Percentiles rank a stretch among this genome's conserved stretches.
phyloP scores from a whole-genome alignment of 164 flowering plant species.

The Berberis vulgaris region DNA sequence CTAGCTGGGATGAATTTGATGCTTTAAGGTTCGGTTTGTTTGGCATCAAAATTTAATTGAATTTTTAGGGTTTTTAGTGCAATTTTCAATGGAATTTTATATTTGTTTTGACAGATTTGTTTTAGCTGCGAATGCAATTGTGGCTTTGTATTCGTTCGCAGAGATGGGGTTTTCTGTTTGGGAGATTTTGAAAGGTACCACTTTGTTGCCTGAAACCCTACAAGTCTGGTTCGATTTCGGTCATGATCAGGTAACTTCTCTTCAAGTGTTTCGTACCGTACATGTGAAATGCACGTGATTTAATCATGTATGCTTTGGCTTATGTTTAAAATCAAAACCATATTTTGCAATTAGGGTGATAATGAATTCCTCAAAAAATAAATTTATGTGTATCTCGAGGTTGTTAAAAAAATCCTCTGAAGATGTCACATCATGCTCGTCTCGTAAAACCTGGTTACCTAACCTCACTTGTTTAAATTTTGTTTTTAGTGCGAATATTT shows the following conservation, averaged over 20 bases:
- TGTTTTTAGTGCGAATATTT: no score
- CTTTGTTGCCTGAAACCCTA: conserved; percentile 51
- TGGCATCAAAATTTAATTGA: background rate
- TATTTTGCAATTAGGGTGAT: no score
- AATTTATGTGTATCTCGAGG: no score
- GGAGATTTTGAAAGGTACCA: conserved; percentile 65
- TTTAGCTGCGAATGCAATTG: conserved; percentile 56
- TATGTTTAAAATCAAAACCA: no score
- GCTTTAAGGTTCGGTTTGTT: conserved; percentile 50
- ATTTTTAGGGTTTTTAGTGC: background rate
- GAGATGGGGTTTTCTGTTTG: conserved; percentile 64
- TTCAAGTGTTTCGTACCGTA: background rate
- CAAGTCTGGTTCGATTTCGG: conserved; percentile 95
- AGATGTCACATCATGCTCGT: no score
- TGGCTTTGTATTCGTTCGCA: conserved; percentile 59
- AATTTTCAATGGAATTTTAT: background rate
- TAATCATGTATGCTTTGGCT: no score
- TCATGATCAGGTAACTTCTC: conserved; percentile 66
- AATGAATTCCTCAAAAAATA: no score
- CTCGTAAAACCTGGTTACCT: no score
- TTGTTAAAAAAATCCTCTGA: no score
- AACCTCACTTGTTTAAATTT: no score
- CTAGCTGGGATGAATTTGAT: conserved; percentile 53
- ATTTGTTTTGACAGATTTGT: conserved; percentile 38
- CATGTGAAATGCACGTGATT: no score